Base-by-base conservation (phyloP, 208 protist genomes). In the Phytomonas francai region DNA sequence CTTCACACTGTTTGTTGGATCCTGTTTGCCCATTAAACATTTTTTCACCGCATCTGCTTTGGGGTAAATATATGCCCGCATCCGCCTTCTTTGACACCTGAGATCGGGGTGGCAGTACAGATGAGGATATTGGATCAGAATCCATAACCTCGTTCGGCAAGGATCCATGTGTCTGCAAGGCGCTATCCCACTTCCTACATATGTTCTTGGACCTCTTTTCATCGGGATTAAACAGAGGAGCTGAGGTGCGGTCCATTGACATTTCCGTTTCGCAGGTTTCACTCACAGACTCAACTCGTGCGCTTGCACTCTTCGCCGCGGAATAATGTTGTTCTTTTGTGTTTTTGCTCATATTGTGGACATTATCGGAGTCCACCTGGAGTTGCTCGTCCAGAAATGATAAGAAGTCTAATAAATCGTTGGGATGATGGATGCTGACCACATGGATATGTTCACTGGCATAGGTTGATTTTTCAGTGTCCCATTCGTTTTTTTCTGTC, bases 401-500 rank as follows among this genome's bases (percentile, higher is more conserved):
- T 28, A 85, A 67, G 56, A 76, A 79, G 31, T 22, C 67, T 4
- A 85, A 69, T 12, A 85, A 69, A 25, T 69, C 73, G 64, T 85
- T 85, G 0, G 80, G 80, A 9, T 75, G 56, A 6, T 59, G 33
- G 16, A 79, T 65, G 9, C 60, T 60, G 19, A 66, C 12, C 27
- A 85, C 29, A 60, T 85, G 80, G 2, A 73, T 57, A 68, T 85
- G 72, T 29, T 59, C 45, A 3, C 51, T 69, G 14, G 29, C 70
- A 56, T 78, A 83, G 58, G 39, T 19, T 19, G 14, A 22, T 49
- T 49, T 49, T 49, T 49, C 39, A 19, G 39, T 9, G 39, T 19
- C 12, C 39, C 39, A 49, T 49, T 3, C 4, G 12, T 19, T 49
- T 49, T 49, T 9, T 49, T 49, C 39, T 49, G 39, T 19, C 39